phyloP scores from a whole-genome alignment of 2,329 filamentous ascomycete species.

The Phaeophleospora eucalypticola region DNA sequence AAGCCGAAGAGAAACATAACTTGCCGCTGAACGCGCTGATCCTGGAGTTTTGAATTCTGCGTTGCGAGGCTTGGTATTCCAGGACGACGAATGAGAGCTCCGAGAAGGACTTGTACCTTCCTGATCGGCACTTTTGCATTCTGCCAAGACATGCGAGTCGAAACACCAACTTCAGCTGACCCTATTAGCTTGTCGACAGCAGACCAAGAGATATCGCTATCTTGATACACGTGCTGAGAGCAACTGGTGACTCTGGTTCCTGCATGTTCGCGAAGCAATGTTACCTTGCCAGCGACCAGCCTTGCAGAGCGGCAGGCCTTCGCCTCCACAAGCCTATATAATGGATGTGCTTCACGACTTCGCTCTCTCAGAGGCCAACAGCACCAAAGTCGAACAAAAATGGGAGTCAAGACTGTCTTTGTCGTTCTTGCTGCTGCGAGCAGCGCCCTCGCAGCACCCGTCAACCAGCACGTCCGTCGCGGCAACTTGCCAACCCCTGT shows the following conservation, averaged over 20 bases:
- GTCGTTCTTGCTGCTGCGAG: constrained; percentile 20
- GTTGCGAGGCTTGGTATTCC: constrained; percentile 5
- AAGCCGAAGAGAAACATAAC: neutral
- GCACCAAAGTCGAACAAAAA: constrained; percentile 6
- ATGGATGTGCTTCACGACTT: too few relatives aligned
- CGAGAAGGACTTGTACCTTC: constrained; percentile 8
- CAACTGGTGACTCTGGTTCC: too few relatives aligned
- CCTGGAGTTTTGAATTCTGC: constrained; percentile 7
- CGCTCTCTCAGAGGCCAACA: too few relatives aligned
- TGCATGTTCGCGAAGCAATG: too few relatives aligned
- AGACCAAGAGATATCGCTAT: constrained; percentile 14
- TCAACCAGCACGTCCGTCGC: constrained; percentile 16
- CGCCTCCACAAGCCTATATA: too few relatives aligned
- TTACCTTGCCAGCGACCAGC: too few relatives aligned
- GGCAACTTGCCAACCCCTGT: constrained; percentile 30
- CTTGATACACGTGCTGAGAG: constrained; percentile 16
- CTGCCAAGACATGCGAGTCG: neutral
- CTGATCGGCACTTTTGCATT: constrained; percentile 11
- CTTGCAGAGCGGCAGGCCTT: too few relatives aligned
- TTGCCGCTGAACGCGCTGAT: constrained; percentile 16
- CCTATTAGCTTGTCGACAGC: constrained; percentile 2
- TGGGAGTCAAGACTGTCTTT: constrained; percentile 20
- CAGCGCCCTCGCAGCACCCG: constrained; percentile 22
- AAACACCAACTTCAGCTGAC: neutral
- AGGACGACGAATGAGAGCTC: constrained; percentile 13